Evolutionary conservation across 192 early-diverging fungal genomes (phyloP).

Genomic region (Cetraspora pellucida): DNA sequence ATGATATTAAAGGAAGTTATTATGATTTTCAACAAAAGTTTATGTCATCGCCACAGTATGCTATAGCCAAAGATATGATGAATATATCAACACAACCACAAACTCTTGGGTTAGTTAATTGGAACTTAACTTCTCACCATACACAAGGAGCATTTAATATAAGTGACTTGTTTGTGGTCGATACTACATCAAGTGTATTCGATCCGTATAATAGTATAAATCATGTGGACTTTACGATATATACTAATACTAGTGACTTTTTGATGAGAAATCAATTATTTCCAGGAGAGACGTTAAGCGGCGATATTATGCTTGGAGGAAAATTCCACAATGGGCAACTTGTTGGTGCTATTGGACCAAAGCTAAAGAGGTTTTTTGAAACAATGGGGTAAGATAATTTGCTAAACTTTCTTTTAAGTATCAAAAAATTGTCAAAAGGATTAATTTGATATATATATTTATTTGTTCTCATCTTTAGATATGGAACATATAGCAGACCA

Average conservation of each 20-base stretch:
- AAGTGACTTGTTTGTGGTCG: not conserved
- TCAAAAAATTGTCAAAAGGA: too few species aligned
- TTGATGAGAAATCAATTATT: not conserved
- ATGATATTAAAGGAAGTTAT: not conserved
- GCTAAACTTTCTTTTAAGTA: too few species aligned
- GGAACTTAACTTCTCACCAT: not conserved
- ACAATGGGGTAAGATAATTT: not conserved
- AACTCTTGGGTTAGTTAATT: not conserved
- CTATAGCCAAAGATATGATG: not conserved
- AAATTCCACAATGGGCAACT: not conserved
- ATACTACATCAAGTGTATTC: not conserved
- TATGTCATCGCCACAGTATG: not conserved
- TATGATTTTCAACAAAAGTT: not conserved
- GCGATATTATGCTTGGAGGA: not conserved
- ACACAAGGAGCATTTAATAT: not conserved
- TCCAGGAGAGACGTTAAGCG: not conserved
- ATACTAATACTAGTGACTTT: slow-evolving; percentile 4
- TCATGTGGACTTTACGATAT: not conserved
- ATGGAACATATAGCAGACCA: too few species aligned
- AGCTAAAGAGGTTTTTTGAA: not conserved
- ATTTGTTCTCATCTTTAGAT: too few species aligned
- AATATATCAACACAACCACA: not conserved
- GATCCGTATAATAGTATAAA: not conserved
- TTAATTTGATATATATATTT: too few species aligned
- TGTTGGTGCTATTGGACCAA: not conserved